Conservation (phyloP, 176 grass and related monocot species). For the Olyra latifolia region DNA sequence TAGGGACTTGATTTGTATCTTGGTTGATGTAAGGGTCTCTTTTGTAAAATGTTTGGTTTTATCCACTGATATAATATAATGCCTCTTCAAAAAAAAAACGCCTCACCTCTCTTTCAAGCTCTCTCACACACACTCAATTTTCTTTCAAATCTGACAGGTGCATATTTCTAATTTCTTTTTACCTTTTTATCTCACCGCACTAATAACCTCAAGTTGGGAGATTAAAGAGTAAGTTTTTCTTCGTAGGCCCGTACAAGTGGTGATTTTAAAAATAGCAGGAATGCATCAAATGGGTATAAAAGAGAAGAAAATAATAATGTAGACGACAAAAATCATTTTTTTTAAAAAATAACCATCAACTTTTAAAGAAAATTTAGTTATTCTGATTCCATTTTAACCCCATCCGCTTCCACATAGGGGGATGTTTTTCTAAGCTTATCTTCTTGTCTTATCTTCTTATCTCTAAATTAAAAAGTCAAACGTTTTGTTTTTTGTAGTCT, state of each 20-base stretch:
- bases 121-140: not conserved
- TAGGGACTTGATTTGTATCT: too few species aligned
- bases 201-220: not conserved
- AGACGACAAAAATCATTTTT: not conserved
- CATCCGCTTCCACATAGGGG: too few species aligned
- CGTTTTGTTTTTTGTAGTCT: too few species aligned
- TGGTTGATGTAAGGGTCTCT: too few species aligned
- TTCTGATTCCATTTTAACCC: not conserved
- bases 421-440: too few species aligned
- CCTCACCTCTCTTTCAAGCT: too few species aligned
- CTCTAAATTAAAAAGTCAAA: too few species aligned
- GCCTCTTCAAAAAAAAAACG: too few species aligned
- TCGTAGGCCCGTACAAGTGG: not conserved
- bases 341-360: not conserved
- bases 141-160: not conserved
- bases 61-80: too few species aligned
- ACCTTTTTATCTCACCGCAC: not conserved
- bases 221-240: not conserved
- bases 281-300: not conserved
- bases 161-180: not conserved
- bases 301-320: not conserved
- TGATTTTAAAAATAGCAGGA: not conserved
- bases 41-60: too few species aligned
- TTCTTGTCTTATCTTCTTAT: too few species aligned
- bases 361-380: not conserved